Base-by-base conservation (phyloP, 2,329 filamentous ascomycete genomes). In the Cladosporium sp. region DNA sequence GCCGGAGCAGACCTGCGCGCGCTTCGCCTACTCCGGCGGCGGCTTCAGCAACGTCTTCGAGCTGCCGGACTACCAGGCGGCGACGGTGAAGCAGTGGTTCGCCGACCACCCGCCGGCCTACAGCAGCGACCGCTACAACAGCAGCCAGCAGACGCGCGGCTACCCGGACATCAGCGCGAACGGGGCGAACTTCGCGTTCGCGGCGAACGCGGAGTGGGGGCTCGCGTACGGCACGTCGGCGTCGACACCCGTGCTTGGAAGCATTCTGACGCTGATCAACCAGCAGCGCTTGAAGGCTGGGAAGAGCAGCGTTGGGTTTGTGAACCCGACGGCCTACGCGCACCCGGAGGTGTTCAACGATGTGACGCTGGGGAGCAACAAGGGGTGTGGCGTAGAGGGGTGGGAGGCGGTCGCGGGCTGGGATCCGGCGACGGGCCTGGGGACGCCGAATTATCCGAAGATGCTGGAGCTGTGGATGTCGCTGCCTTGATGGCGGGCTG, bases 151-250 rank as follows among this genome's bases (percentile, higher is more conserved):
- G n/a, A 69, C 69, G 2, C 70, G 76, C 22, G 77, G 72, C 1
- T 76, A 70, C 54, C 77, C 77, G 0, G 77, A 79, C 51, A 55
- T 69, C 46, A 62, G 58, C 33, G 59, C 62, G 13, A 65, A 66
- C 41, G 65, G 65, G 4, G 63, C 64, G 8, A 67, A 67, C 52
- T 65, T 64, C 51, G 62, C 66, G 16, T 64, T 77, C 6, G 72
- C 73, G 1, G 62, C 75, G 32, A 63, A 75, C 44, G 74, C 74
- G 16, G 60, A 62, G 4, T 74, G 74, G 51, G 58, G 60, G 0
- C 65, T 74, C 28, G 70, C 75, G 0, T 77, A 70, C 46, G 79
- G 78, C 11, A 82, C 80, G 0, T 77, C 74, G 46, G 75, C 77
- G 7, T 72, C 72, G 2, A 63, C 74, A 32, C 79, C 78, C 0